phyloP scores from a whole-genome alignment of 768 basidiomycete genomes.

The Pleurotus tuoliensis region DNA sequence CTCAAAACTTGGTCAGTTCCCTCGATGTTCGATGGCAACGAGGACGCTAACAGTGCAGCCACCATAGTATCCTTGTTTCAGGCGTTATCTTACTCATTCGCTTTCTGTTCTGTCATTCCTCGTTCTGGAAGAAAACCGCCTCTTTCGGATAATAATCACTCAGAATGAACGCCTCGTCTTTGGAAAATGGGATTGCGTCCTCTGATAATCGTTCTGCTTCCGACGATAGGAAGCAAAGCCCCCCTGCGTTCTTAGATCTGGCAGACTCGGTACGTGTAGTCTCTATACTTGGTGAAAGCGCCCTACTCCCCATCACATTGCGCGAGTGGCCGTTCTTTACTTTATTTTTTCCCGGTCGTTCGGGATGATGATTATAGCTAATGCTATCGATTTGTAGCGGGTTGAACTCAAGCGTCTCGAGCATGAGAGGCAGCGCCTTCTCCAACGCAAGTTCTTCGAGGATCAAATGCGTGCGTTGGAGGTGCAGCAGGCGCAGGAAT shows the following conservation, averaged over 20 bases:
- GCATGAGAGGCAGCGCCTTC: conserved; percentile 83
- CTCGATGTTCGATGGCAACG: conserved; percentile 21
- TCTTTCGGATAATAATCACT: conserved; percentile 35
- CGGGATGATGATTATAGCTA: conserved; percentile 7
- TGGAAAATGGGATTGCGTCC: conserved; percentile 68
- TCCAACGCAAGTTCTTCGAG: conserved; percentile 90
- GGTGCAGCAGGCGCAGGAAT: conserved; percentile 84
- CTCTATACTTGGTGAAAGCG: conserved; percentile 7
- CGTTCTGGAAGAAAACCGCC: conserved; percentile 48
- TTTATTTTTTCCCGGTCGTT: conserved; percentile 26
- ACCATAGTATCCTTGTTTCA: conserved; percentile 60
- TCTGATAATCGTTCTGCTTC: conserved; percentile 64
- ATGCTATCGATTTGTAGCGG: conserved; percentile 45
- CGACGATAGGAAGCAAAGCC: conserved; percentile 79
- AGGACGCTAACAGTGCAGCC: conserved; percentile 15
- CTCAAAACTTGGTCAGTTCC: conserved; percentile 53
- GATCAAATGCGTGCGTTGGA: conserved; percentile 95
- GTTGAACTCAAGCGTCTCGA: conserved; percentile 88
- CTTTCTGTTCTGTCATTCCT: conserved; percentile 56
- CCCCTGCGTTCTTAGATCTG: conserved; percentile 89
- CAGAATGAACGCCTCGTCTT: conserved; percentile 59
- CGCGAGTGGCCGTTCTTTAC: conserved; percentile 72
- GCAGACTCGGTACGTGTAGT: conserved; percentile 76
- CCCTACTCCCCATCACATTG: conserved; percentile 34
- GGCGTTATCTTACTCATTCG: conserved; percentile 46